Base-by-base conservation (phyloP, 2,329 filamentous ascomycete genomes). In the Annulohypoxylon truncatum region DNA sequence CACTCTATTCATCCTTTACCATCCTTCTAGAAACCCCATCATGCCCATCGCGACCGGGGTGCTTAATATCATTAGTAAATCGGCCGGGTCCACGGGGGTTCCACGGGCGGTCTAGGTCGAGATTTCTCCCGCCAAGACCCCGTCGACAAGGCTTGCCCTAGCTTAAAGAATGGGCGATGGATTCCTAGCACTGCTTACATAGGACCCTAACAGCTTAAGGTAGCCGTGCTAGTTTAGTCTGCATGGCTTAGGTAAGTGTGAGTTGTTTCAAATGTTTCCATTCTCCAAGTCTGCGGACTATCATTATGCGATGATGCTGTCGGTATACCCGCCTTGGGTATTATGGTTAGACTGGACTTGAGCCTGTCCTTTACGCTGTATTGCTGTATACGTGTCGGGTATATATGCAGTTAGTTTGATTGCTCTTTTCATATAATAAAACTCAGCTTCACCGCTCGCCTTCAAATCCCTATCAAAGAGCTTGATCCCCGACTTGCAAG, bases 21-120 rank as follows among this genome's bases (percentile, higher is more conserved):
- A 48, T 67, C 42, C 48, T 55, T 64, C 60, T 55, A 66, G 66
- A 65, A 61, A 61, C 44, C 44, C 42, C 42, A 46, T 46, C 22
- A 20, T 26, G 48, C 26, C 57, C 55, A 51, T 63, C 28, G 29
- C 35, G 54, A 63, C 50, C 46, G 47, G 66, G 61, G 51, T 55
- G 50, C 18, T 4, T 54, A 20, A 29, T 57, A 54, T 54, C 35
- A 53, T 63, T 60, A 60, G 59, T 38, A 63, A 59, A 51, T 35
- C 18, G 31, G 15, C 46, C 47, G 44, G 51, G 51, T 47, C 46
- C 38, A 22, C 15, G 18, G 35, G 15, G 44, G 51, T 46, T 47
- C 46, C 38, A 22, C 15, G 18, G 35, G 15, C 33, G 35, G 35
- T 38, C 35, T 56, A 12, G 20, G 44, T 20, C 29, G 51, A 46